Evolutionary conservation across 1,284 basidiomycete genomes (phyloP).

Genomic region (Apiotrichum porosum): DNA sequence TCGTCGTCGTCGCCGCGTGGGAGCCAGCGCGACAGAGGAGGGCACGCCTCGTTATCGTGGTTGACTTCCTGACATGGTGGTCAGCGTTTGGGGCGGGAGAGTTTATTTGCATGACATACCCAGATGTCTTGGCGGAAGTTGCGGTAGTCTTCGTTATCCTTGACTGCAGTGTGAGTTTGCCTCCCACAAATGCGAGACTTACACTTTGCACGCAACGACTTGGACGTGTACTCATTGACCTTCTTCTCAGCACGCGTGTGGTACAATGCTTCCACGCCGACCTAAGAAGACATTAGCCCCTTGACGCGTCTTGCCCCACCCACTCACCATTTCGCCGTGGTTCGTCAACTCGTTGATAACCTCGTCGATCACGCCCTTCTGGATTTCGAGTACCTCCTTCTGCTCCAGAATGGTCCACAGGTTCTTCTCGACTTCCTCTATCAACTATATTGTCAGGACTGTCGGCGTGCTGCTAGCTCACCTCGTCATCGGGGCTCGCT

Average conservation of each 20-base stretch:
- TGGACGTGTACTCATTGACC: slow-evolving; percentile 16
- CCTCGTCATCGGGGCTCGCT: slow-evolving; percentile 25
- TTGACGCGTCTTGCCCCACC: no score
- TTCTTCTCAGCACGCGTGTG: not conserved
- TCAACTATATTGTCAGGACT: not conserved
- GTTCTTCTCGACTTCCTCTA: slow-evolving; percentile 6
- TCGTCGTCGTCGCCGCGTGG: slow-evolving; percentile 64
- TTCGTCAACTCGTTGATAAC: slow-evolving; percentile 57
- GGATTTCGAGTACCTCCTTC: slow-evolving; percentile 15
- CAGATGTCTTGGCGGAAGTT: slow-evolving; percentile 64
- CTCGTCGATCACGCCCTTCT: slow-evolving; percentile 52
- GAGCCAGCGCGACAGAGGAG: slow-evolving; percentile 68
- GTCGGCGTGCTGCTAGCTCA: slow-evolving; percentile 1
- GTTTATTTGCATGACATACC: no score
- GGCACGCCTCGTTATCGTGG: slow-evolving; percentile 61
- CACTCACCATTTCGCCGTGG: slow-evolving; percentile 59
- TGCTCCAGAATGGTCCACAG: slow-evolving; percentile 4
- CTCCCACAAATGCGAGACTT: not conserved
- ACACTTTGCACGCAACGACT: slow-evolving; percentile 25
- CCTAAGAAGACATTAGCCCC: no score
- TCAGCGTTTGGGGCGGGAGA: slow-evolving; percentile 27
- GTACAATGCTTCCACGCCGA: slow-evolving; percentile 2
- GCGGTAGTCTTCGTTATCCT: slow-evolving; percentile 58
- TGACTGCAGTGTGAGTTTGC: slow-evolving; percentile 24
- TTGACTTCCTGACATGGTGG: slow-evolving; percentile 68